Percentiles rank a stretch among this genome's conserved stretches.
Evolutionary conservation across 2,329 filamentous ascomycete genomes (phyloP).

Genomic region (Diaporthe longicolla): DNA sequence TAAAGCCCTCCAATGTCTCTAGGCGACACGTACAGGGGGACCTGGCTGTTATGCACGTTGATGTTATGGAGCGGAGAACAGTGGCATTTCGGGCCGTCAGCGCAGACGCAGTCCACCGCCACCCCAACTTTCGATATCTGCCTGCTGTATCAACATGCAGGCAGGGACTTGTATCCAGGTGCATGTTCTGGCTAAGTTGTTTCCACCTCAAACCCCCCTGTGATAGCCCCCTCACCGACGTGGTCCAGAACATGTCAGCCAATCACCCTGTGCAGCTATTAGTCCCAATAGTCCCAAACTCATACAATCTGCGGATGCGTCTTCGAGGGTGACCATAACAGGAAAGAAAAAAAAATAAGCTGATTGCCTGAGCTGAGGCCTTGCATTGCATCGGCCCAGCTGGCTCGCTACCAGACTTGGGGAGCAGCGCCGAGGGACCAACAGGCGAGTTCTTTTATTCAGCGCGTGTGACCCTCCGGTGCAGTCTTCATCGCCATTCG

Average conservation of each 20-base stretch:
- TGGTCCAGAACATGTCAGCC: not conserved
- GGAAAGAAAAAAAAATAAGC: not conserved
- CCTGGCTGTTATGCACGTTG: slow-evolving; percentile 13
- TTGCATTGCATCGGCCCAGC: slow-evolving; percentile 18
- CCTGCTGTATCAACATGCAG: not conserved
- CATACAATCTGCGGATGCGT: not conserved
- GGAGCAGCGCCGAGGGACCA: not conserved
- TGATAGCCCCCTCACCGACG: not conserved
- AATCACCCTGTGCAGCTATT: not conserved
- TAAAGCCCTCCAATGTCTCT: too few relatives aligned
- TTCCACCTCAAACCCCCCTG: not conserved
- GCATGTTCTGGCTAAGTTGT: not conserved
- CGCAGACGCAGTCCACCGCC: not conserved
- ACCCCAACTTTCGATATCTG: not conserved
- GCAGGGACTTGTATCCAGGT: not conserved
- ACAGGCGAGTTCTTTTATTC: not conserved
- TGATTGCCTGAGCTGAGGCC: not conserved
- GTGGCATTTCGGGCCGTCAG: slow-evolving; percentile 22
- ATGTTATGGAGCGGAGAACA: slow-evolving; percentile 9
- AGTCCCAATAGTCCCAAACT: not conserved
- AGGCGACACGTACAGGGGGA: too few relatives aligned
- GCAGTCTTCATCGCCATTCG: slow-evolving; percentile 12
- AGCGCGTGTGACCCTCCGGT: not conserved
- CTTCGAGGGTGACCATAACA: not conserved
- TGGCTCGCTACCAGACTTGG: slow-evolving; percentile 17